Conservation (phyloP, 768 basidiomycete species). For the Hypsizygus marmoreus region DNA sequence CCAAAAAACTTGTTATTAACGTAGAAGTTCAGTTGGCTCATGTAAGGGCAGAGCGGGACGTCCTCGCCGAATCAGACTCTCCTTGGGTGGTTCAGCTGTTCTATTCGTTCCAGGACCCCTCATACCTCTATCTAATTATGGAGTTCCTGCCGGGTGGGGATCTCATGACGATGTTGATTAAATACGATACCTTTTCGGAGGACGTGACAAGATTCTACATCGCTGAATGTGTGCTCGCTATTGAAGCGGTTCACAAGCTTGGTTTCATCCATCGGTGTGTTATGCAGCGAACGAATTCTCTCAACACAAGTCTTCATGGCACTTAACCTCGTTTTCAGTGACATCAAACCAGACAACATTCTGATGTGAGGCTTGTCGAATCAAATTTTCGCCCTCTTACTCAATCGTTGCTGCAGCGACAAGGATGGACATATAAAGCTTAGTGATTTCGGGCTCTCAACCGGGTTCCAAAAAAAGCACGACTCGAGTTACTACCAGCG, state of each 20-base stretch:
- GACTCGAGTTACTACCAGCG: slow-evolving; percentile 95
- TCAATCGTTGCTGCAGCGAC: slow-evolving; percentile 46
- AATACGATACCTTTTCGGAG: slow-evolving; percentile 98
- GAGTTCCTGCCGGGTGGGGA: slow-evolving; percentile 98
- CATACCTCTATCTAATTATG: slow-evolving; percentile 96
- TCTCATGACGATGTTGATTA: slow-evolving; percentile 99
- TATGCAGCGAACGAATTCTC: neutral
- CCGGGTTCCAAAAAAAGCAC: slow-evolving; percentile 99
- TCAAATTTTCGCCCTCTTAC: neutral
- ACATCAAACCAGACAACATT: slow-evolving; percentile 98
- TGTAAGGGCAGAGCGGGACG: slow-evolving; percentile 96
- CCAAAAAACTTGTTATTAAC: neutral
- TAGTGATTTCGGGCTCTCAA: slow-evolving; percentile 97
- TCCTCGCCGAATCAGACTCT: slow-evolving; percentile 93
- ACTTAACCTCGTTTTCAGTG: slow-evolving; percentile 49
- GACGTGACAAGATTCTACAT: slow-evolving; percentile 98
- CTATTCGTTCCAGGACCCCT: slow-evolving; percentile 97
- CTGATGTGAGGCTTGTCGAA: slow-evolving; percentile 53
- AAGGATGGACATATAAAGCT: slow-evolving; percentile 97
- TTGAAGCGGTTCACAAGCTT: slow-evolving; percentile 95
- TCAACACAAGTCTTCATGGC: slow-evolving; percentile 1
- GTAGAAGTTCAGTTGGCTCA: slow-evolving; percentile 75
- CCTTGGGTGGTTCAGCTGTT: slow-evolving; percentile 96
- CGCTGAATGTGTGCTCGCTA: slow-evolving; percentile 97
- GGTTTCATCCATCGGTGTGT: slow-evolving; percentile 95